Evolutionary conservation across 371 early-diverging fungal species (phyloP), one percentile per base, ranked within the genome.

Genomic region (Actinomucor elegans): DNA sequence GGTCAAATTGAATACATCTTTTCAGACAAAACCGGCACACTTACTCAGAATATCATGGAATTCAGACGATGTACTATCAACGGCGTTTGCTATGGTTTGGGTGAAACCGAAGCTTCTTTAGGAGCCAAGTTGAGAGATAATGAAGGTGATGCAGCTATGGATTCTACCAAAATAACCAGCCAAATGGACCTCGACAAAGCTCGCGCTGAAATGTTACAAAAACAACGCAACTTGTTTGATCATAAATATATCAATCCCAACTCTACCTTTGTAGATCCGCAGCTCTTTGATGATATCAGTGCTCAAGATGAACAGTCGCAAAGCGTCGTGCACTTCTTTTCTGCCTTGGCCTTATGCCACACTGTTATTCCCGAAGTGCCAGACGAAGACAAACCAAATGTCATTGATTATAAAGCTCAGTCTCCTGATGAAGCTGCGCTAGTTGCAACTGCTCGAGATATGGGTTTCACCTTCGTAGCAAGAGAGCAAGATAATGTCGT

Each of bases 1-100:
- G 91, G 99, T 11, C 91, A 93, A 62, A 89, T 98, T 37, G 93
- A 96, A 60, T 97, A 94, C 76, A 87, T 98, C 27, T 92, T 98
- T 55, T 90, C 91, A 6, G 98, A 98, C 75, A 98, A 98, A 55
- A 89, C 92, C 0, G 92, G 92, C 4, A 91, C 92, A 1, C 59
- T 91, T 32, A 91, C 92, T 1, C 85, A 88, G 54, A 91, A 91
- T 48, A 84, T 89, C 18, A 91, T 91, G 92, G 84, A 85, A 52
- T 84, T 90, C 50, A 75, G 82, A n/a, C 66, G 87, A 46, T 95
- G 95, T 64, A 87, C 92, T 0, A 90, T 96, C 55, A 87, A 88
- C 31, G 94, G 96, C 5, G 75, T 84, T 14, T 77, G 84, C 2
- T 94, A 93, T 50, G 94, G 94, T 32, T 53, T 84, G 15, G 86